Evolutionary conservation across 768 basidiomycete genomes (phyloP).

Genomic region (Ramaria rubella): DNA sequence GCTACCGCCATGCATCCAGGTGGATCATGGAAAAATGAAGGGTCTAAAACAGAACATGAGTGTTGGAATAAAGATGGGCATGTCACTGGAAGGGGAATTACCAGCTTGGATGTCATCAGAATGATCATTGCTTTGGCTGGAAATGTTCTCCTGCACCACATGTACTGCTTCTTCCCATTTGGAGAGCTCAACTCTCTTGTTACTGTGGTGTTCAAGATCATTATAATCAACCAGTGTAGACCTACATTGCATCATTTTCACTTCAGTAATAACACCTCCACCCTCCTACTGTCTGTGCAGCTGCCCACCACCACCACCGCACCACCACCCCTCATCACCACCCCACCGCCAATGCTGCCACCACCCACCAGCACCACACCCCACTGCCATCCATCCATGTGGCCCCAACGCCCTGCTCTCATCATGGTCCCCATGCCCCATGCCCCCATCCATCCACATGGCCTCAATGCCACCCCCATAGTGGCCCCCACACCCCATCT

Average conservation of each 20-base stretch:
- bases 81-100: too few relatives aligned
- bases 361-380: too few relatives aligned
- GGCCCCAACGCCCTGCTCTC: too few relatives aligned
- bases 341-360: too few relatives aligned
- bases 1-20: conserved; percentile 96
- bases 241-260: not conserved
- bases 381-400: too few relatives aligned
- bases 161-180: not conserved
- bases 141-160: not conserved
- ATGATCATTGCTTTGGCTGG: not conserved
- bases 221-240: not conserved
- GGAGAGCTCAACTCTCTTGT: not conserved
- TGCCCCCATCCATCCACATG: too few relatives aligned
- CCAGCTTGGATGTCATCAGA: conserved; percentile 82
- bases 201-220: not conserved
- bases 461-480: too few relatives aligned
- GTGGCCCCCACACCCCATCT: too few relatives aligned
- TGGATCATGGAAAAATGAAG: conserved; percentile 80
- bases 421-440: too few relatives aligned
- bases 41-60: conserved; percentile 47
- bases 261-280: not conserved
- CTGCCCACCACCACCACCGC: too few relatives aligned
- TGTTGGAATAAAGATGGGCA: conserved; percentile 1
- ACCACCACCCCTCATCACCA: too few relatives aligned
- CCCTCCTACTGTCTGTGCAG: conserved; percentile 55